Evolutionary conservation across 305 asterid genomes (phyloP), one percentile per base, ranked within the genome.

Genomic region (Solanum hybrid): DNA sequence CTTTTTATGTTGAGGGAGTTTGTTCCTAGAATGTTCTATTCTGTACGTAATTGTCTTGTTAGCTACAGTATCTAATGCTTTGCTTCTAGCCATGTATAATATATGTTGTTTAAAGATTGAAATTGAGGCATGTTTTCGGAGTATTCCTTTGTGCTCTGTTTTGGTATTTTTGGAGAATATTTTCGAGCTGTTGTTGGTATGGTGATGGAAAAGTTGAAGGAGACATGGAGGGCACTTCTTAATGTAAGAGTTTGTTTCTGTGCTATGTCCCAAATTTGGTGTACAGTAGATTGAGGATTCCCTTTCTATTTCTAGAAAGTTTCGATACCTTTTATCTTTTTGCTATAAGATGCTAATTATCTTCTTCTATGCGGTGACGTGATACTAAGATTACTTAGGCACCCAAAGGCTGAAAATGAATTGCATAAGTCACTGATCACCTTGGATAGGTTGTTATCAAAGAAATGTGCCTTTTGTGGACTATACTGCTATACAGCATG

Each of bases 181-280:
- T 57, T 57, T 57, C 69, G 11, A 18, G 69, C 24, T 57, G 69
- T 57, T 57, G 69, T 20, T 57, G 69, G 69, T 57, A 18, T 88
- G 86, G 89, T 89, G 90, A 93, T 92, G 96, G 92, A 85, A 82
- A 91, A 90, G 78, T 89, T 94, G 91, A 95, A 92, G 93, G 90
- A 83, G 89, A 92, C 87, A 86, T 94, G 91, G 93, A 90, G 86
- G 90, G 87, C 92, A 69, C 35, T 91, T 89, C 90, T 92, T 89
- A 84, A 88, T 88, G 95, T 93, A 92, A 92, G 97, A 90, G 91
- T 89, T 92, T 90, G 88, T 89, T 57, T 67, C 37, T 84, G 42
- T 29, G 36, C 31, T 18, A 31, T 51, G 88, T 84, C 42, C 36
- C 91, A 91, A 91, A 90, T 71, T 57, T 85, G 37, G 61, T 80